These are phyloP conservation scores for Hirschioporus abietinus DNA, from an alignment of 768 basidiomycete genomes.

Conservation along the genomic window DNA sequence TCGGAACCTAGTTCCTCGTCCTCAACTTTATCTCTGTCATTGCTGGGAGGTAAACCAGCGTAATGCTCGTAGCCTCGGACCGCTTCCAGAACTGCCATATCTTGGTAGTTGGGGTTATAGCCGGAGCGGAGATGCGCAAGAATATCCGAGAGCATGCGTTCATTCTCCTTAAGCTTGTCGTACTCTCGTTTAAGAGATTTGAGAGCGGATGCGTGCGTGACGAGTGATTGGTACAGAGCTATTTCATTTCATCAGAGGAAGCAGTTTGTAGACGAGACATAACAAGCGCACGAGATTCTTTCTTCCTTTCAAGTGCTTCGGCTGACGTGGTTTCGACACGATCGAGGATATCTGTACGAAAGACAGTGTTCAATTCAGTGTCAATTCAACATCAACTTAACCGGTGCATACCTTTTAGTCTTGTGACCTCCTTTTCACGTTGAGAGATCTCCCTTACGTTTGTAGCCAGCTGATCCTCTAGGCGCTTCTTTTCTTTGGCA, in stretches of 20 bases:
- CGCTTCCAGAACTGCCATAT: slow-evolving; percentile 97
- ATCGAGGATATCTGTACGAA: slow-evolving; percentile 66
- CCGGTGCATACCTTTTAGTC: slow-evolving; percentile 54
- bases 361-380: neutral
- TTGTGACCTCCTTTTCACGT: slow-evolving; percentile 67
- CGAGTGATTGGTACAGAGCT: slow-evolving; percentile 78
- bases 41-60: slow-evolving; percentile 65
- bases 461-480: slow-evolving; percentile 59
- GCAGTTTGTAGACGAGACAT: neutral
- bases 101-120: slow-evolving; percentile 98
- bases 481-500: slow-evolving; percentile 79
- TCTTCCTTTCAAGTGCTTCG: slow-evolving; percentile 78
- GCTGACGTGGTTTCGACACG: slow-evolving; percentile 73
- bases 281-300: slow-evolving; percentile 68
- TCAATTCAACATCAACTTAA: neutral
- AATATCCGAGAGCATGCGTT: slow-evolving; percentile 77
- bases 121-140: slow-evolving; percentile 72
- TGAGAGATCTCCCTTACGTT: slow-evolving; percentile 52
- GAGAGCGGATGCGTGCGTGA: slow-evolving; percentile 69
- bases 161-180: slow-evolving; percentile 65
- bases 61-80: slow-evolving; percentile 89
- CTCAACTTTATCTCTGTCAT: slow-evolving; percentile 50
- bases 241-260: neutral
- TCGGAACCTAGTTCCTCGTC: slow-evolving; percentile 28
- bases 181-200: slow-evolving; percentile 72